phyloP scores from a whole-genome alignment of 441 rosid genomes.

The Euphorbia celastroides region DNA sequence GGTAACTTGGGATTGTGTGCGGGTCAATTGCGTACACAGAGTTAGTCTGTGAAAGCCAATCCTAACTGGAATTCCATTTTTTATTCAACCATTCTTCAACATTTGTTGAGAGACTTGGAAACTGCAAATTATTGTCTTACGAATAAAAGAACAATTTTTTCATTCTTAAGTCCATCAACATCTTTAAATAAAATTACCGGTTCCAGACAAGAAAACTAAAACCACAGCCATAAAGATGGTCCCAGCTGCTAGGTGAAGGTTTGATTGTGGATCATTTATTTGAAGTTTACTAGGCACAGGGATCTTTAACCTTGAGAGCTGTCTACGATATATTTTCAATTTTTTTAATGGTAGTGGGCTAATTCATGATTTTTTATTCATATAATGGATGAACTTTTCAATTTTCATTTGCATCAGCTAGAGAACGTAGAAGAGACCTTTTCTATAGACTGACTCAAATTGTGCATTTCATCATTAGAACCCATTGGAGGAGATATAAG shows the following conservation, averaged over 20 bases:
- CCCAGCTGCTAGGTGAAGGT: not conserved
- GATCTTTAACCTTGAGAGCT: not conserved
- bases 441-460: slow-evolving; percentile 8
- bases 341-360: not conserved
- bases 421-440: not conserved
- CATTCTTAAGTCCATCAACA: no score
- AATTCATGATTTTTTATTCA: not conserved
- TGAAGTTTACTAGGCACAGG: not conserved
- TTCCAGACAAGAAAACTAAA: no score
- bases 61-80: not conserved
- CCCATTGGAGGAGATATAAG: slow-evolving; percentile 91
- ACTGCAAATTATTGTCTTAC: not conserved
- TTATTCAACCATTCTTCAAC: not conserved
- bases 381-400: not conserved
- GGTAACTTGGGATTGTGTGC: not conserved
- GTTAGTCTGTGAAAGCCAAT: not conserved
- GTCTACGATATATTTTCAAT: not conserved
- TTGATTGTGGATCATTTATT: not conserved
- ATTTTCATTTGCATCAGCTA: not conserved
- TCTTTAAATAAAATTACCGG: no score
- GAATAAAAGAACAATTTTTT: no score
- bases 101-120: not conserved
- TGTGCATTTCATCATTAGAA: slow-evolving; percentile 37
- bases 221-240: no score
- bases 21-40: not conserved